A percentile compares a stretch with the other conserved stretches of the same genome.
Conservation (phyloP, 768 basidiomycete species). For the Austroboletus festivus region DNA sequence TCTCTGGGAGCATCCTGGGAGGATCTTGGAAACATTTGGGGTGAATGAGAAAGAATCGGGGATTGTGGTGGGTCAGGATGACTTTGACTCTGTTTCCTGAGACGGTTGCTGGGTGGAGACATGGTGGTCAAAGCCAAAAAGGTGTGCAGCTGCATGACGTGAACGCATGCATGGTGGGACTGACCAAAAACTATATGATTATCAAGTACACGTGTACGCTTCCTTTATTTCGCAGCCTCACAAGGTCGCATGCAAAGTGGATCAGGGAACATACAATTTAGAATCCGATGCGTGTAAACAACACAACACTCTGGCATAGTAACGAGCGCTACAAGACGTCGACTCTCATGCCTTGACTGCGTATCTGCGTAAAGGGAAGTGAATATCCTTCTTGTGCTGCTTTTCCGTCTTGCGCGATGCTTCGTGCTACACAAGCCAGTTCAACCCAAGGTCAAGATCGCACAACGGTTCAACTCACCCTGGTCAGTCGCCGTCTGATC, state of each 20-base stretch:
- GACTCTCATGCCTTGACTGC: constrained; percentile 83
- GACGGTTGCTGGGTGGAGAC: constrained; percentile 37
- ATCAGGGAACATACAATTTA: constrained; percentile 35
- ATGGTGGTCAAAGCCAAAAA: constrained; percentile 36
- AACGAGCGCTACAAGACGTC: constrained; percentile 15
- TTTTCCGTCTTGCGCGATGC: constrained; percentile 81
- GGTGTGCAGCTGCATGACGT: constrained; percentile 4
- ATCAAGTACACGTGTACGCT: constrained; percentile 26
- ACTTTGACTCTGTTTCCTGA: constrained; percentile 38
- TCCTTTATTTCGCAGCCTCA: no score
- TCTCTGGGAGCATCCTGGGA: constrained; percentile 45
- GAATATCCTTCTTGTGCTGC: constrained; percentile 90
- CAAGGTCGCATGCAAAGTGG: constrained; percentile 27
- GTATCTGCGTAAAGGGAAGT: constrained; percentile 93
- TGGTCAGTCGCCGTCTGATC: constrained; percentile 91
- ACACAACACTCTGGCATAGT: constrained; percentile 1
- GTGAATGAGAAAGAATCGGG: constrained; percentile 37
- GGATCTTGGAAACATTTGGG: constrained; percentile 45
- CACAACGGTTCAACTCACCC: constrained; percentile 46
- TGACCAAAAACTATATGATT: neutral
- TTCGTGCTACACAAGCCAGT: constrained; percentile 61
- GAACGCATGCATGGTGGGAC: constrained; percentile 20
- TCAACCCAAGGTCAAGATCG: constrained; percentile 3
- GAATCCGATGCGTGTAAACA: constrained; percentile 42
- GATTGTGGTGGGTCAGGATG: constrained; percentile 38